phyloP scores from a whole-genome alignment of 2,329 filamentous ascomycete genomes.

The Rutstroemia sydowiana region DNA sequence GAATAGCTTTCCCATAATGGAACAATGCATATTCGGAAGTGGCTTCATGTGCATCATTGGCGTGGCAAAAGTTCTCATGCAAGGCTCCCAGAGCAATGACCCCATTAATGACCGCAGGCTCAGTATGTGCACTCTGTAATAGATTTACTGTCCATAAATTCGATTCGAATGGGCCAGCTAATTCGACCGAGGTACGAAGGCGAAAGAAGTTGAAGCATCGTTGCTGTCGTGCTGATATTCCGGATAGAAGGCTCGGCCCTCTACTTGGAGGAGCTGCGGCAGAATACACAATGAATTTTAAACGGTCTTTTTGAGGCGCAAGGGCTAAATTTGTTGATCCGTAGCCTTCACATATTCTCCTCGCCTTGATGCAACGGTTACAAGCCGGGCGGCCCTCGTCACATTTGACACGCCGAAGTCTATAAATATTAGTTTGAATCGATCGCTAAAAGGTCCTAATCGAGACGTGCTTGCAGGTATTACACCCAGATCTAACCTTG shows the following conservation, averaged over 20 bases:
- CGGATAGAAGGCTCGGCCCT: constrained; percentile 5
- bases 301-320: not conserved
- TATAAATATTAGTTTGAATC: not conserved
- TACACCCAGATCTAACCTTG: constrained; percentile 4
- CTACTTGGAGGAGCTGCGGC: not conserved
- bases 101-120: constrained; percentile 16
- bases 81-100: constrained; percentile 16
- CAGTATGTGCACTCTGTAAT: constrained; percentile 14
- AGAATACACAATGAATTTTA: constrained; percentile 1
- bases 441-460: not conserved
- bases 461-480: constrained; percentile 12
- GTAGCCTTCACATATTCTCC: constrained; percentile 22
- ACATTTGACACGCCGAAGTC: constrained; percentile 20
- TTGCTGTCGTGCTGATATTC: constrained; percentile 7
- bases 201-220: constrained; percentile 15
- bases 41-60: not conserved
- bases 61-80: constrained; percentile 4
- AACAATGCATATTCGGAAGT: not conserved
- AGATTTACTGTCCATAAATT: constrained; percentile 17
- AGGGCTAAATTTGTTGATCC: not conserved
- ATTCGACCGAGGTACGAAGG: constrained; percentile 9
- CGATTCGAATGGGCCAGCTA: constrained; percentile 3
- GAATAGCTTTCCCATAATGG: not conserved
- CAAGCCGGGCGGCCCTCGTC: constrained; percentile 21
- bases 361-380: constrained; percentile 14